Base-by-base conservation (phyloP, 2,329 filamentous ascomycete species). In the Juglanconis juglandina region DNA sequence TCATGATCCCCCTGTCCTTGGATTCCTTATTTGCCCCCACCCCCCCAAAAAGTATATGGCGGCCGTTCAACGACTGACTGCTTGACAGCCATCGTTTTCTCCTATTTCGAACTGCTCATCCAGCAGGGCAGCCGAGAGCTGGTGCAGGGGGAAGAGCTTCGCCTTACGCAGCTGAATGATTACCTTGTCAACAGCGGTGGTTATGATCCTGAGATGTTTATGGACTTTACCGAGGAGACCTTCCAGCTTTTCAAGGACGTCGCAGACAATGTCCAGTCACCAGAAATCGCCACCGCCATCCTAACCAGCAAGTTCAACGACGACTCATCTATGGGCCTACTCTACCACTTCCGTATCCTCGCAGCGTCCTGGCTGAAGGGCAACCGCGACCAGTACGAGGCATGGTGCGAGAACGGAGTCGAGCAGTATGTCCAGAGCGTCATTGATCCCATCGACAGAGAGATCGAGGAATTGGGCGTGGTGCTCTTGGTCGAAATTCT, bases 381-480 rank as follows among this genome's bases (percentile, higher is more conserved):
- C 13, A 86, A 93, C 68, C 76, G 84, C 1, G 82, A 81, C 13
- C 79, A 83, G 39, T 97, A 92, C 70, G 80, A 87, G 66, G 84
- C 85, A 7, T 98, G 92, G 71, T 83, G 85, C 56, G 78, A 75
- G n/a, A 70, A 73, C 41, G 79, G 79, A 53, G 77, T 95, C 41
- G 81, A 86, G 13, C 79, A 86, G 32, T 94, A 95, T 73, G 91
- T 89, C 71, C 73, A 81, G 44, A 81, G 83, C 13, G 83, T 82
- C 62, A 87, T 98, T 64, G 89, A 96, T 71, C 85, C 89, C 0
- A 82, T 88, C 14, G 84, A 88, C 66, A 86, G 87, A 54, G 94
- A 98, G 76, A 96, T 98, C 64, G 95, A 99, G 67, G 87, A 97
- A 68, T 78, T 96, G n/a, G 91, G 91, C 48, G 81, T 98, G 64